Base-by-base conservation (phyloP, 345 rosid genomes). In the Citrus cavaleriei region DNA sequence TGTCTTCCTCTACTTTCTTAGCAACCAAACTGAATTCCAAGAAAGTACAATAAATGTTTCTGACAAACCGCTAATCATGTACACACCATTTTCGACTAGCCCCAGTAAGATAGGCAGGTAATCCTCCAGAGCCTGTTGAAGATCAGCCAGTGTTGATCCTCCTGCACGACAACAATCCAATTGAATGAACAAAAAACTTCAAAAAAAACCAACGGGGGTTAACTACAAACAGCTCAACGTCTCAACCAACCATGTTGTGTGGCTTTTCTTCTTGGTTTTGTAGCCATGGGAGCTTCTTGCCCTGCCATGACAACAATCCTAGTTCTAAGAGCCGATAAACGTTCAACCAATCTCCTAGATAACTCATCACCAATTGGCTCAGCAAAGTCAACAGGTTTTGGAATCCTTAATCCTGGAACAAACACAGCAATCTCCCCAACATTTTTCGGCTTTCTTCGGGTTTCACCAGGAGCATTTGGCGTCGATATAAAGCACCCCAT, bases 401-500 rank as follows among this genome's bases (percentile, higher is more conserved):
- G 95, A 79, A 89, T 88, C 70, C 95, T 89, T 42, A 90, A 81
- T 68, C 92, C 93, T 4, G 95, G 93, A 73, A 90, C 91, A 77
- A 82, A 90, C 38, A 92, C 93, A 9, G 81, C 77, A 78, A 90
- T 76, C 65, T 88, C 95, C 55, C 92, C 93, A 73, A 85, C 85
- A 61, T 82, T 89, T 67, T 78, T 90, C 0, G 88, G 91, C 73
- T 74, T 85, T 83, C 88, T 89, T 77, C 91, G 63, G 38, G 34
- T 80, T 74, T 85, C 95, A 66, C 82, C 84, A 4, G 84, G 66
- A 80, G 74, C 89, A 32, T 85, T 80, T 7, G 88, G 82, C 0
- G 86, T 85, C n/a, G 95, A 92, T 75, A 85, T 81, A 55, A 92
- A 57, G 86, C 95, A 90, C 67, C 95, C 95, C 93, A 92, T 92